Conservation (phyloP, 2,329 filamentous ascomycete genomes). For the Lasiodiplodia gonubiensis region DNA sequence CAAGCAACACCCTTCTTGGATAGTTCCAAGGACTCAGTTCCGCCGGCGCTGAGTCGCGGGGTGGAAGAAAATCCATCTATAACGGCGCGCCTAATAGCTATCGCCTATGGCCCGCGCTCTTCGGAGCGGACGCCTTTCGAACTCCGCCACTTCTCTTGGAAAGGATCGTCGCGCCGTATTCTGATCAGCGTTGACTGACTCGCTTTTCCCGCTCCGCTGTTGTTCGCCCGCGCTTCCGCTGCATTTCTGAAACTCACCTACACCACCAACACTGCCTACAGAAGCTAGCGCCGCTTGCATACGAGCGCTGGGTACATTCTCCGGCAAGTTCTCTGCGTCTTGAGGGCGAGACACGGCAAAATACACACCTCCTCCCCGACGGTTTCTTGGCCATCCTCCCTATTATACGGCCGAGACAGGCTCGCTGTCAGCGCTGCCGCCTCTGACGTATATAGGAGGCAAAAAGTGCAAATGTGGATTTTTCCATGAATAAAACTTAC, state of each 20-base stretch:
- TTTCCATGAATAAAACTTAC: too few relatives aligned
- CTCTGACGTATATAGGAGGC: background rate
- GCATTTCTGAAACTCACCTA: background rate
- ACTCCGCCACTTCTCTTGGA: background rate
- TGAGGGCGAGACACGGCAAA: background rate
- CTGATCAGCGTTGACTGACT: constrained; percentile 4
- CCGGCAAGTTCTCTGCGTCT: background rate
- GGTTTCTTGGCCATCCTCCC: background rate
- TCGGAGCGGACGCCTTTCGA: background rate
- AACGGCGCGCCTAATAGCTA: constrained; percentile 1
- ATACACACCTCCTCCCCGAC: background rate
- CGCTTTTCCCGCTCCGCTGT: background rate
- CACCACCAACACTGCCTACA: background rate
- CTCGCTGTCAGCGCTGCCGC: background rate
- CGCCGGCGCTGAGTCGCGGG: background rate
- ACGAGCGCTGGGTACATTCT: background rate
- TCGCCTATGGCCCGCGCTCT: background rate
- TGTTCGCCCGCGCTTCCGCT: background rate
- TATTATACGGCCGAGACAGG: background rate
- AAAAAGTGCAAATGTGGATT: too few relatives aligned
- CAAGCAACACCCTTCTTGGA: background rate
- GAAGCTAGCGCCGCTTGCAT: background rate
- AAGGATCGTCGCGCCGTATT: background rate
- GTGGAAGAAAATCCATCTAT: background rate
- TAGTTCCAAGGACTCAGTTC: background rate